A percentile compares a stretch with the other conserved stretches of the same genome.
Evolutionary conservation across 331 rosid genomes (phyloP).

Genomic region (Malus hybrid): DNA sequence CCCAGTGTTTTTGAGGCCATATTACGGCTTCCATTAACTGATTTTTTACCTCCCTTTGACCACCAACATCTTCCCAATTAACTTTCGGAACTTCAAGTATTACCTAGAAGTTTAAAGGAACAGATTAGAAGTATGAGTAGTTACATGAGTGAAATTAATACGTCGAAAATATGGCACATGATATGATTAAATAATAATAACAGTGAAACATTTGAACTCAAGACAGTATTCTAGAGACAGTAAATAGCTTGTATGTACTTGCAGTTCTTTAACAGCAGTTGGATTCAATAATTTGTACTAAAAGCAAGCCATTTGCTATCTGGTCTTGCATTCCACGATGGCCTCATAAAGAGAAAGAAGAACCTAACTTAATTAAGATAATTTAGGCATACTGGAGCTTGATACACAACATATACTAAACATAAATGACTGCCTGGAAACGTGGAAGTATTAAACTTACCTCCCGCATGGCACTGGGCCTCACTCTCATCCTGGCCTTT

Average conservation of each 20-base stretch:
- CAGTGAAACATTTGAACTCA: not conserved
- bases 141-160: not conserved
- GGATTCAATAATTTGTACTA: not conserved
- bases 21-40: constrained; percentile 88
- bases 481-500: constrained; percentile 68
- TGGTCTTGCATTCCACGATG: not conserved
- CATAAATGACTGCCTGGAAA: constrained; percentile 9
- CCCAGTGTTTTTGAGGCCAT: constrained; percentile 89
- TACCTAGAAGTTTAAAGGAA: constrained; percentile 37
- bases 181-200: not conserved
- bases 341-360: not conserved
- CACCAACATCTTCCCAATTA: constrained; percentile 93
- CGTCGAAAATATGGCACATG: not conserved
- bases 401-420: not conserved
- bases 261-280: not conserved
- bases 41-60: constrained; percentile 77
- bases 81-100: constrained; percentile 92
- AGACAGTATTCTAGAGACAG: not conserved
- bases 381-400: constrained; percentile 5
- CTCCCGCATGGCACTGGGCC: constrained; percentile 99
- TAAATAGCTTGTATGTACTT: not conserved
- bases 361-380: constrained; percentile 1
- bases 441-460: constrained; percentile 30
- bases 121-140: not conserved
- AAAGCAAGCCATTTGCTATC: not conserved